Evolutionary conservation across 2,329 filamentous ascomycete genomes (phyloP).

Genomic region (Acrocalymma vagum): DNA sequence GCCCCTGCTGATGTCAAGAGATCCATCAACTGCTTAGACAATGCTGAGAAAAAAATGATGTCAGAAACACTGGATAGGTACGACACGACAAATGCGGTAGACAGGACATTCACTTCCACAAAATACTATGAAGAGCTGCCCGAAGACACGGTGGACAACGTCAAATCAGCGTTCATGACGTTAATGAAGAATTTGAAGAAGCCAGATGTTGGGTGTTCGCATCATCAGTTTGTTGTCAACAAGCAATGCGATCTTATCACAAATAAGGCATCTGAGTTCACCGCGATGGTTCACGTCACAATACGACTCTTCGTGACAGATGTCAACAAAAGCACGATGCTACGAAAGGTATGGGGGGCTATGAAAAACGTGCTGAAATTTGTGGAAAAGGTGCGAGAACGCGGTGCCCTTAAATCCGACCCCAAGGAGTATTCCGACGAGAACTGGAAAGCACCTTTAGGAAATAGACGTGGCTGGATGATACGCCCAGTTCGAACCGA

Average conservation of each 20-base stretch:
- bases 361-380: constrained; percentile 23
- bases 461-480: constrained; percentile 18
- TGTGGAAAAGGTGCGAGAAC: constrained; percentile 5
- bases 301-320: constrained; percentile 32
- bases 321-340: constrained; percentile 22
- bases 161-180: constrained; percentile 4
- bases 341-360: constrained; percentile 38
- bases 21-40: constrained; percentile 25
- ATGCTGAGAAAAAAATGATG: constrained; percentile 33
- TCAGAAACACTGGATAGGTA: constrained; percentile 17
- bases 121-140: constrained; percentile 32
- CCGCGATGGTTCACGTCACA: constrained; percentile 20
- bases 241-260: constrained; percentile 20
- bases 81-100: constrained; percentile 18
- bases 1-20: constrained; percentile 5
- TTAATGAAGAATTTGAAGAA: constrained; percentile 3
- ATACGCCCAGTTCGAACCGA: constrained; percentile 22
- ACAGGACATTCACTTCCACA: constrained; percentile 32
- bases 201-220: too few relatives aligned
- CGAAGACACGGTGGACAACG: constrained; percentile 18
- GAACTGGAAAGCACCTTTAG: constrained; percentile 13
- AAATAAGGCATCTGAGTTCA: constrained; percentile 16
- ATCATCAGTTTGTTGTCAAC: constrained; percentile 26
- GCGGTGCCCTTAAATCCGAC: constrained; percentile 8
- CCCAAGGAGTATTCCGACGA: constrained; percentile 14